These are phyloP conservation scores for Novymonas esmeraldas DNA, from an alignment of 208 protist species.

Conservation along the genomic window DNA sequence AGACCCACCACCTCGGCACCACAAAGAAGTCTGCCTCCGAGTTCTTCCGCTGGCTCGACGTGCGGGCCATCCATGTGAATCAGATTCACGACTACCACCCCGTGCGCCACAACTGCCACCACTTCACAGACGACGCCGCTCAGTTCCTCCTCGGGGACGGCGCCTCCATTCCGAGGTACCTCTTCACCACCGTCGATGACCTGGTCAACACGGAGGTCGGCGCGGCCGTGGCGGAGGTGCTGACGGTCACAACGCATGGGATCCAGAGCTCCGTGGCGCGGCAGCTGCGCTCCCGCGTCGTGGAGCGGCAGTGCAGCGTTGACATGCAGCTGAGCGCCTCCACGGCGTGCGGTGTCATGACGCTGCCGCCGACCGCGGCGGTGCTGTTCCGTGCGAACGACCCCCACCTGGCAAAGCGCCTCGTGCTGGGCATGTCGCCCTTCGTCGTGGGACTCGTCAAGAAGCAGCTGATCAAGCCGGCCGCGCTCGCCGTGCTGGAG, in stretches of 20 bases:
- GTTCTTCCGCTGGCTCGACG: conserved; percentile 62
- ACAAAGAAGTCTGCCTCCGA: conserved; percentile 48
- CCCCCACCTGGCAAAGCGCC: conserved; percentile 7
- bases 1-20: conserved; percentile 50
- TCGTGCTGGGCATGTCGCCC: conserved; percentile 41
- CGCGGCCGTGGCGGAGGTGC: conserved; percentile 35
- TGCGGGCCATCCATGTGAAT: conserved; percentile 37
- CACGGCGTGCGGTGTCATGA: conserved; percentile 41
- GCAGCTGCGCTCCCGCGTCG: conserved; percentile 27
- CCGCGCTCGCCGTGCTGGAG: conserved; percentile 26
- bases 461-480: conserved; percentile 28
- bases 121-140: conserved; percentile 78
- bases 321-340: conserved; percentile 41
- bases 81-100: conserved; percentile 85
- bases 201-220: conserved; percentile 54
- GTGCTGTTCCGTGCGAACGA: conserved; percentile 65
- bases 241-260: conserved; percentile 48
- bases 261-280: conserved; percentile 49
- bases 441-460: conserved; percentile 50
- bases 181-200: conserved; percentile 52
- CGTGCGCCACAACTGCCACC: conserved; percentile 93
- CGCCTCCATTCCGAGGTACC: conserved; percentile 37
- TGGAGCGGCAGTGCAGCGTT: conserved; percentile 45
- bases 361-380: conserved; percentile 47
- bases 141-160: conserved; percentile 60